Evolutionary conservation across 768 basidiomycete species (phyloP), one percentile per base, ranked within the genome.

Genomic region (Serpula lacrymans): DNA sequence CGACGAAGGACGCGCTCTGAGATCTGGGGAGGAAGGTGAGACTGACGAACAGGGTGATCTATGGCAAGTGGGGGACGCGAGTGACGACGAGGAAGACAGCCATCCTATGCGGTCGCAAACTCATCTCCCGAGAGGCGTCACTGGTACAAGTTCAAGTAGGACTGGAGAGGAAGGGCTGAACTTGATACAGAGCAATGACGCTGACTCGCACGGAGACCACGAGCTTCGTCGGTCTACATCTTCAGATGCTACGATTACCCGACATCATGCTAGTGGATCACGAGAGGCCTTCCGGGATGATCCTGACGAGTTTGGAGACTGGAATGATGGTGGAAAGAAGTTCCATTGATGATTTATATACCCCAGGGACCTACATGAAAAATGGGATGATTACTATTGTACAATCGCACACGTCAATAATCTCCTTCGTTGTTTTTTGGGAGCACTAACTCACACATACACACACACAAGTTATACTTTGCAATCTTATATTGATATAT

Each of bases 1-100:
- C 13, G 72, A 70, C 8, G 76, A 72, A 45, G 59, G 50, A 29
- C 66, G 65, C 39, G 65, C 57, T 17, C 47, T 71, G 5, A 57
- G 55, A 4, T 57, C 52, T 14, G 51, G 58, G 30, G 63, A 56
- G 14, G 71, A 68, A 29, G 71, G 65, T 2, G 71, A 69, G 43
- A 64, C 67, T 20, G 67, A 74, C 6, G 50, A 51, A 34, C 41
- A 32, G 17, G 26, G 33, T 0, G 46, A 37, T 18, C 51, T 82
- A 28, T 91, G 88, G 88, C 73, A 82, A 33, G 70, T 91, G 2
- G 85, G 88, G 2, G 78, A 85, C 20, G 77, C 68, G 17, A 84
- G 82, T 41, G 86, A 86, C 36, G 79, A 80, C 4, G 84, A 87
- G 16, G 77, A 74, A 8, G 69, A 65, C 25, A 70, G 71, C 37